Evolutionary conservation across 768 basidiomycete species (phyloP).

Genomic region (Kwoniella bestiolae): DNA sequence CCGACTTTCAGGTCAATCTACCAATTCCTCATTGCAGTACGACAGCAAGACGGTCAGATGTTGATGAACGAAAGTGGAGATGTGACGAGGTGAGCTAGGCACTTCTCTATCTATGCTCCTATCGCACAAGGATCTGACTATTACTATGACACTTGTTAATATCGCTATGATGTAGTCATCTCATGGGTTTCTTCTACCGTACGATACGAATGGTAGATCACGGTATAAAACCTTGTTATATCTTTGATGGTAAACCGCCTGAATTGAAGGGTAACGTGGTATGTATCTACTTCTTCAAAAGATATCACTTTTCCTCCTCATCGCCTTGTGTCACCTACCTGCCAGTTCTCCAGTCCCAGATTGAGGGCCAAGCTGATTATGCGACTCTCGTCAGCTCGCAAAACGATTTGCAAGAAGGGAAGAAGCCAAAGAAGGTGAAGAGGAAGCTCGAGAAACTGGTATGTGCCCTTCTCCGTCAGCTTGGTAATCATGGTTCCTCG

Average conservation of each 20-base stretch:
- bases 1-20: constrained; percentile 45
- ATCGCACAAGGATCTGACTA: neutral
- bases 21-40: constrained; percentile 95
- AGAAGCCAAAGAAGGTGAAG: constrained; percentile 91
- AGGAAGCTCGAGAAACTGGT: constrained; percentile 95
- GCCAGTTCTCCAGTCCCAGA: too few relatives aligned
- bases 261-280: constrained; percentile 97
- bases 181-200: constrained; percentile 98
- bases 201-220: constrained; percentile 98
- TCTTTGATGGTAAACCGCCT: constrained; percentile 98
- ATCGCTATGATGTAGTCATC: constrained; percentile 69
- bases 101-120: neutral
- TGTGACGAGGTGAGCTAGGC: constrained; percentile 70
- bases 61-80: constrained; percentile 97
- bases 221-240: constrained; percentile 96
- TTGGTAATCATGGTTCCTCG: neutral
- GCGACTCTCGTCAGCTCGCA: constrained; percentile 69
- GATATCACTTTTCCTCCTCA: too few relatives aligned
- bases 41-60: constrained; percentile 94
- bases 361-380: too few relatives aligned
- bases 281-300: constrained; percentile 61
- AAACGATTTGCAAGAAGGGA: constrained; percentile 90
- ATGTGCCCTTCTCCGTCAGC: constrained; percentile 26
- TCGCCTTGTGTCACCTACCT: too few relatives aligned
- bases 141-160: neutral